Percentiles rank a stretch among this genome's conserved stretches.
Conservation (phyloP, 2,329 filamentous ascomycete genomes). For the Stachybotrys chlorohalonatus region DNA sequence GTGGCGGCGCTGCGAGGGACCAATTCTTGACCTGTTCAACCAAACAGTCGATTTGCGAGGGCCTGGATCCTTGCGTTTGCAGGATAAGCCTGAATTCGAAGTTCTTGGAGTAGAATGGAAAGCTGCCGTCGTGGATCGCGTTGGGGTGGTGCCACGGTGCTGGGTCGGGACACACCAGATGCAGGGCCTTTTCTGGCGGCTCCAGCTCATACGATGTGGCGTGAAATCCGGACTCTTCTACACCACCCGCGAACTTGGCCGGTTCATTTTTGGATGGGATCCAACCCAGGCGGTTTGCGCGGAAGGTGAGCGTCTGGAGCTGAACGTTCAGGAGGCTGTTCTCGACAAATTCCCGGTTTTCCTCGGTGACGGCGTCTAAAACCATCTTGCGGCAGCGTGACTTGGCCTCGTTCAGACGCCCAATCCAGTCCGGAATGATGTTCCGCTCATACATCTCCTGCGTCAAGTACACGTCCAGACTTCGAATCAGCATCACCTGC, state of each 20-base stretch:
- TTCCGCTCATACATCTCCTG: not conserved
- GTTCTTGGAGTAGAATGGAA: not conserved
- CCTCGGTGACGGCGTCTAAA: not conserved
- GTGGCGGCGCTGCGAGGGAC: not conserved
- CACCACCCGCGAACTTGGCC: not conserved
- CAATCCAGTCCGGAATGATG: not conserved
- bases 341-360: not conserved
- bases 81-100: not conserved
- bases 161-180: no score
- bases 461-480: not conserved
- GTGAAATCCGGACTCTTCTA: no score
- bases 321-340: not conserved
- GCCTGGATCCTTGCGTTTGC: not conserved
- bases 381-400: not conserved
- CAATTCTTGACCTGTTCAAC: not conserved
- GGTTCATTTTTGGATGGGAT: not conserved
- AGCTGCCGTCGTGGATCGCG: not conserved
- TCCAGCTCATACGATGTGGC: no score
- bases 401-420: not conserved
- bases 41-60: not conserved
- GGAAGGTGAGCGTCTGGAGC: not conserved
- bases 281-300: not conserved
- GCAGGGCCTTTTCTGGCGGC: no score
- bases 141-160: not conserved
- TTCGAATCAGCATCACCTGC: not conserved